Conservation (phyloP, 2,329 filamentous ascomycete species). For the Botrytis paeoniae region DNA sequence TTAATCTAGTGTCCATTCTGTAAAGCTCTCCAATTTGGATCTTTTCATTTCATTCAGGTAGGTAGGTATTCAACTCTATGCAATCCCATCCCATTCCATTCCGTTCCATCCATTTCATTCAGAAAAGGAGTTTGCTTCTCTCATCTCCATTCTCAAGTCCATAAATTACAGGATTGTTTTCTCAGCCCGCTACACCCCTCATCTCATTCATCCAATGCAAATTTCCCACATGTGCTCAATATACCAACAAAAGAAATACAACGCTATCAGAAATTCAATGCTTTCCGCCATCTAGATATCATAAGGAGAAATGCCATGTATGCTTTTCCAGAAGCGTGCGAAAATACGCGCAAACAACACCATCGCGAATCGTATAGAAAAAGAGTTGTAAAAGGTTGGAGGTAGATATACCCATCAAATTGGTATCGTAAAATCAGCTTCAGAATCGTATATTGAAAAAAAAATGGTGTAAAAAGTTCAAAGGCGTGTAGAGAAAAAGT, state of each 20-base stretch:
- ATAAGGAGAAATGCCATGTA: constrained; percentile 20
- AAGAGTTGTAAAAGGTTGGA: neutral
- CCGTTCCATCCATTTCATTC: neutral
- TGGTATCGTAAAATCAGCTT: constrained; percentile 12
- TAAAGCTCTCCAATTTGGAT: neutral
- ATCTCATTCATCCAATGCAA: neutral
- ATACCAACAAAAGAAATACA: constrained; percentile 4
- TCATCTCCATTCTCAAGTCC: neutral
- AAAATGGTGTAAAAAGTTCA: neutral
- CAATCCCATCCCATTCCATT: neutral
- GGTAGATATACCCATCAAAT: constrained; percentile 6
- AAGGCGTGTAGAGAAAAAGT: neutral
- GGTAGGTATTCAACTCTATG: neutral
- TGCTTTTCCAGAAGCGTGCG: constrained; percentile 9
- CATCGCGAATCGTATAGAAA: constrained; percentile 3
- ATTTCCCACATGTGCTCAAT: neutral
- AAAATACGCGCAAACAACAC: neutral
- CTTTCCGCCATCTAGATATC: constrained; percentile 16
- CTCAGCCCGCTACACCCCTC: neutral
- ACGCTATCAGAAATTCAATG: neutral
- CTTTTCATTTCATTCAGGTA: neutral
- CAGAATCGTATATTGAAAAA: constrained; percentile 9
- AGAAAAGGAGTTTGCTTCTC: neutral
- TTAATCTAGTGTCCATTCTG: neutral
- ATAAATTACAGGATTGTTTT: constrained; percentile 19